These are phyloP conservation scores for Trypanosoma cruzi DNA, from an alignment of 208 protist species.

Conservation along the genomic window DNA sequence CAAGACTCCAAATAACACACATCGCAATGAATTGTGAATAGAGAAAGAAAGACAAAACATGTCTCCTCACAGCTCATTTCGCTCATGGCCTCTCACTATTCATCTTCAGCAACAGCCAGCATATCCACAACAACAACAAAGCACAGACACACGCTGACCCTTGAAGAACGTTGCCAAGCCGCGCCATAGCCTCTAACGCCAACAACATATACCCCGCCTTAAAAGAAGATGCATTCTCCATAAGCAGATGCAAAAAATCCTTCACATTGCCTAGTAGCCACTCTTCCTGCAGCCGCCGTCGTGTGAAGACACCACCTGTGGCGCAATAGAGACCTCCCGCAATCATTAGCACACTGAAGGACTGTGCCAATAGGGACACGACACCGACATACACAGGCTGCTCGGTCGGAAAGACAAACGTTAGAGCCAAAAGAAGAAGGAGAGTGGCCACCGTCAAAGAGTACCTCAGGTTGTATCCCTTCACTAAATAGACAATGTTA, in stretches of 20 bases:
- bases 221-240: not conserved
- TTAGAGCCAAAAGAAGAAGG: slow-evolving; percentile 16
- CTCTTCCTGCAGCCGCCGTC: slow-evolving; percentile 15
- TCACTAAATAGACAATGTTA: slow-evolving; percentile 19
- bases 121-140: slow-evolving; percentile 15
- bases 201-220: slow-evolving; percentile 2
- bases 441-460: slow-evolving; percentile 5
- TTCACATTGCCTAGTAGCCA: slow-evolving; percentile 16
- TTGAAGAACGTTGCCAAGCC: slow-evolving; percentile 9
- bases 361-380: slow-evolving; percentile 7
- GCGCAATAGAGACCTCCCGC: slow-evolving; percentile 15
- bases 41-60: not conserved
- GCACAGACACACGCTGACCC: slow-evolving; percentile 9
- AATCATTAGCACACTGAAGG: slow-evolving; percentile 17
- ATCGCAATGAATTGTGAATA: not conserved
- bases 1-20: not conserved
- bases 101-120: slow-evolving; percentile 13
- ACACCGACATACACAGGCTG: not conserved
- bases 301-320: slow-evolving; percentile 15
- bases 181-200: slow-evolving; percentile 11
- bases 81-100: not conserved
- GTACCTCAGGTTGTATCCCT: slow-evolving; percentile 20
- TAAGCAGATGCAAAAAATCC: not conserved
- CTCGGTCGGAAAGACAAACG: slow-evolving; percentile 14
- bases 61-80: not conserved